Evolutionary conservation across 495 filamentous ascomycete genomes (phyloP), one percentile per base, ranked within the genome.

Genomic region (Podospora sp.): DNA sequence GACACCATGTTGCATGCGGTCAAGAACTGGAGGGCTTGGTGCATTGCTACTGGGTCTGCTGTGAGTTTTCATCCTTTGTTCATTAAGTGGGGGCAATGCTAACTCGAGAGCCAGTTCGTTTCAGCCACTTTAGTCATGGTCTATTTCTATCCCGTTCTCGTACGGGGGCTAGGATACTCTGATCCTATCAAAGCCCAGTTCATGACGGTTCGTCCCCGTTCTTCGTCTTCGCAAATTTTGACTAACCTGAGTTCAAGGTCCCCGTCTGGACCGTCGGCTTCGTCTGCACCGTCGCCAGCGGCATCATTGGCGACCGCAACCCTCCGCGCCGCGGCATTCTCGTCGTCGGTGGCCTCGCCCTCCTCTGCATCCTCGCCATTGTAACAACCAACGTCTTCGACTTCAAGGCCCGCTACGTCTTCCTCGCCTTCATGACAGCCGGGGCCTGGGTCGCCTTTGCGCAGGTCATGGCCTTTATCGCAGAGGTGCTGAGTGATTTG

Each of bases 121-220:
- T 6, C 11, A 11, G 60, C 35, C 8, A 58, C 56, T 21, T 9
- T 77, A 7, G 81, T 80, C 1, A 56, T 70, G 56, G 56, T 35
- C 18, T 86, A 86, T 64, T 87, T 85, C 72, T 84, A 84, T 66
- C 84, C 84, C 7, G 84, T 83, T 1, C 70, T 86, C 12, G 79
- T 84, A 24, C 72, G 78, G 36, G 79, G 78, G 4, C 69, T 86
- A 7, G 82, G 82, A 6, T 80, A 82, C 67, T 74, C 78, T 6
- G 77, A 78, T 7, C 75, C 75, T 16, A 76, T 74, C 55, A 60
- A 12, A 20, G 75, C 77, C 57, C 73, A 85, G 77, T 80, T 80
- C 62, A 79, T 80, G 77, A 78, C 75, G 22, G 56, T 55, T 24
- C 16, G 49, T 16, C 18, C 21, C 49, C 18, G 3, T 16, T 12